Evolutionary conservation across 1,139 yeast genomes (phyloP).

Genomic region (Saccharomycopsis hybrid): DNA sequence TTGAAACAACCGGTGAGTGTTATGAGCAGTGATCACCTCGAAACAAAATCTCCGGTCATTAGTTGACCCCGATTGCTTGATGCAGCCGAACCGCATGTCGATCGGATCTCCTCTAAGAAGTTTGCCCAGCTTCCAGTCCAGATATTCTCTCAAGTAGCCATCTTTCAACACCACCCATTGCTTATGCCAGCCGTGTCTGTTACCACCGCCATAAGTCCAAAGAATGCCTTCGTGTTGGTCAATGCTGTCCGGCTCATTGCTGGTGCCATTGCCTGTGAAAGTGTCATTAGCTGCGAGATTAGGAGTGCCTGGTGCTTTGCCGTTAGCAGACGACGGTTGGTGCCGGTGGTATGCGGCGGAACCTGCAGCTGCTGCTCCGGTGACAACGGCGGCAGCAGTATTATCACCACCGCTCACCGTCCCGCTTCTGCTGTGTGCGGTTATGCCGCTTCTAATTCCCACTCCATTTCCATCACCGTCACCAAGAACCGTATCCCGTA

Average conservation of each 20-base stretch:
- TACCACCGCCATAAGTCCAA: slow-evolving; percentile 66
- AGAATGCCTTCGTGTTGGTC: slow-evolving; percentile 46
- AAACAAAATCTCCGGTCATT: slow-evolving; percentile 47
- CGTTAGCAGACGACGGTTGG: not conserved
- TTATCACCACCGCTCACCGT: not conserved
- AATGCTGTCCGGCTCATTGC: not conserved
- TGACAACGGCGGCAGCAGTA: too few relatives aligned
- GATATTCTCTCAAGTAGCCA: slow-evolving; percentile 63
- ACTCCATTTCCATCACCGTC: too few relatives aligned
- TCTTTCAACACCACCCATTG: slow-evolving; percentile 76
- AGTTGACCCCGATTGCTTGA: slow-evolving; percentile 39
- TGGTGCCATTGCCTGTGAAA: not conserved
- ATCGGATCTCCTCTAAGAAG: slow-evolving; percentile 64
- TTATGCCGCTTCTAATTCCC: not conserved
- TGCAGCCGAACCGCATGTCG: slow-evolving; percentile 64
- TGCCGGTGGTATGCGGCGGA: not conserved
- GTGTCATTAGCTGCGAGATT: too few relatives aligned
- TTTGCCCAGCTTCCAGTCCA: slow-evolving; percentile 76
- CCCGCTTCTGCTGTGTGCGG: not conserved
- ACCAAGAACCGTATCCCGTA: too few relatives aligned
- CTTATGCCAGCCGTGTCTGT: slow-evolving; percentile 83
- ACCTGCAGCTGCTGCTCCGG: not conserved
- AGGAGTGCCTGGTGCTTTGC: slow-evolving; percentile 1
- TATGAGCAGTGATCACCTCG: slow-evolving; percentile 67
- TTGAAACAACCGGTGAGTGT: slow-evolving; percentile 69